Conservation (phyloP, 2,329 filamentous ascomycete genomes). For the Emericellopsis atlantica region DNA sequence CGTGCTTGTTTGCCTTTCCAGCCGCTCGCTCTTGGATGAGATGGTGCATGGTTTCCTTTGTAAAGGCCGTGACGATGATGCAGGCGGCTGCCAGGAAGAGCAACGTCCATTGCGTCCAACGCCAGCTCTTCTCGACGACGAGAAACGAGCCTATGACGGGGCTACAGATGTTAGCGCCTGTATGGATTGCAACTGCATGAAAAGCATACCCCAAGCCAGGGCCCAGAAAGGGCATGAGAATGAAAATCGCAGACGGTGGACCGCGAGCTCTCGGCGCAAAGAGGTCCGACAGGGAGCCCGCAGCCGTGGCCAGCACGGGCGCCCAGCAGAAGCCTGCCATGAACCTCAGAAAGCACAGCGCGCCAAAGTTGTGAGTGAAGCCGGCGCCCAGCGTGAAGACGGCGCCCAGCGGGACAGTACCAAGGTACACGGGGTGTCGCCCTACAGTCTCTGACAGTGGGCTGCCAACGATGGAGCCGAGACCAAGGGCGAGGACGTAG, state of each 20-base stretch:
- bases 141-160: conserved; percentile 37
- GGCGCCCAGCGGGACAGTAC: conserved; percentile 30
- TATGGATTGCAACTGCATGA: not conserved
- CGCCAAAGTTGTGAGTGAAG: conserved; percentile 39
- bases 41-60: conserved; percentile 46
- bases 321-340: conserved; percentile 38
- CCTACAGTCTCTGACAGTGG: conserved; percentile 47
- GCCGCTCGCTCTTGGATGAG: conserved; percentile 26
- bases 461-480: conserved; percentile 46
- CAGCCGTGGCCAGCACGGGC: conserved; percentile 33
- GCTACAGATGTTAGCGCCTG: conserved; percentile 11
- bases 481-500: conserved; percentile 46
- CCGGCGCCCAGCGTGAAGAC: conserved; percentile 41
- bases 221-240: conserved; percentile 39
- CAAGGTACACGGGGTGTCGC: conserved; percentile 36
- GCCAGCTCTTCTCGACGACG: conserved; percentile 30
- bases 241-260: conserved; percentile 27
- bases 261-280: conserved; percentile 28
- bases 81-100: conserved; percentile 29
- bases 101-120: conserved; percentile 40
- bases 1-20: conserved; percentile 16
- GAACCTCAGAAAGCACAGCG: conserved; percentile 41
- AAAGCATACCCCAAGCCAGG: conserved; percentile 31
- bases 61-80: conserved; percentile 21
- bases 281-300: conserved; percentile 36